These are phyloP conservation scores for Colletotrichum paranaense DNA, from an alignment of 2,329 filamentous ascomycete genomes.

Conservation along the genomic window DNA sequence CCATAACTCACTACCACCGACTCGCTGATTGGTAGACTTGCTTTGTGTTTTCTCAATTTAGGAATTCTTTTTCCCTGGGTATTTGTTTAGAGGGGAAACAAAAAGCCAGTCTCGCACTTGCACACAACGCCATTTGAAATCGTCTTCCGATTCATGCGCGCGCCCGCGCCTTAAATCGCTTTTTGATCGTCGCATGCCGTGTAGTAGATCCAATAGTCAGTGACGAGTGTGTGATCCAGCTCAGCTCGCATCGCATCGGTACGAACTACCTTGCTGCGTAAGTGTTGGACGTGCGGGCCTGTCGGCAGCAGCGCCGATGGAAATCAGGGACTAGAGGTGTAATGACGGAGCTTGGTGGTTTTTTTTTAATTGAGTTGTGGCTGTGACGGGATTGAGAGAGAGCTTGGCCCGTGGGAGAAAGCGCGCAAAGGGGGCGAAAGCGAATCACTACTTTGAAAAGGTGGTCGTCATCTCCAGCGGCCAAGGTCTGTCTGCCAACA, in stretches of 20 bases:
- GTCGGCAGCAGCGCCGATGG: not conserved
- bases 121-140: not conserved
- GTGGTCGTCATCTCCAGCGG: constrained; percentile 24
- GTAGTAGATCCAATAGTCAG: not conserved
- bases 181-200: not conserved
- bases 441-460: constrained; percentile 12
- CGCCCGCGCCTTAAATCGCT: not conserved
- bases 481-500: constrained; percentile 19
- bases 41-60: not conserved
- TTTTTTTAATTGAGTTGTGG: constrained; percentile 28
- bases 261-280: not conserved
- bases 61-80: not conserved
- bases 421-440: constrained; percentile 21
- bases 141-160: not conserved
- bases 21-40: not conserved
- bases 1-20: not conserved
- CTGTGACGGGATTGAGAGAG: constrained; percentile 10
- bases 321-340: not conserved
- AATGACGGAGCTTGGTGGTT: constrained; percentile 5
- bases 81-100: not conserved
- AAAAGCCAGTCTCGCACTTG: not conserved
- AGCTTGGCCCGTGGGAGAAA: not conserved
- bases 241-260: not conserved
- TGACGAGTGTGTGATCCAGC: not conserved
- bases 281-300: not conserved